Evolutionary conservation across 306 rosid genomes (phyloP).

Genomic region (Cyclanthera cordifolia): DNA sequence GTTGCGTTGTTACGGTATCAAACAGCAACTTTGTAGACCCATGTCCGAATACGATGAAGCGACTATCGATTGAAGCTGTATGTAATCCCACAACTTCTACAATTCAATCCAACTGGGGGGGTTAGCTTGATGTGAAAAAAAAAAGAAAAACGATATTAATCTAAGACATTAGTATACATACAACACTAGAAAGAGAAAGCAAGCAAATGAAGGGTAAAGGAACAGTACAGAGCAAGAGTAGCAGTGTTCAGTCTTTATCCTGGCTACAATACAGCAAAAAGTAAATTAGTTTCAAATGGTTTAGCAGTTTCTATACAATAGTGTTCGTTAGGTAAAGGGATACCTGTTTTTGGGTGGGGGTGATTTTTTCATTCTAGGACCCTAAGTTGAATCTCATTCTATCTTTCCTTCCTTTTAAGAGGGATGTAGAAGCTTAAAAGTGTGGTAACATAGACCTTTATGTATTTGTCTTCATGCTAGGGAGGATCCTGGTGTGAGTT

Average conservation of each 20-base stretch:
- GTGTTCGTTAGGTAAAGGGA: background rate
- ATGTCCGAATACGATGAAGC: constrained; percentile 85
- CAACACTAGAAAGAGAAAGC: background rate
- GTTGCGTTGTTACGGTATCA: constrained; percentile 73
- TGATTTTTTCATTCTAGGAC: background rate
- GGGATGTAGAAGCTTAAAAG: constrained; percentile 21
- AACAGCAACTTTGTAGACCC: constrained; percentile 85
- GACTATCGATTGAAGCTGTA: constrained; percentile 85
- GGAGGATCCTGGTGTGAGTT: constrained; percentile 53
- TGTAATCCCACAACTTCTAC: constrained; percentile 38
- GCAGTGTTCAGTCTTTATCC: constrained; percentile 7
- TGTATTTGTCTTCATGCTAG: constrained; percentile 32
- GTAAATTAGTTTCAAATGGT: constrained; percentile 1
- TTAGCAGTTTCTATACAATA: background rate
- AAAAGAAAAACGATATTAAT: background rate
- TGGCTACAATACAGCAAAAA: constrained; percentile 9
- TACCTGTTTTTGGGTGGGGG: constrained; percentile 3
- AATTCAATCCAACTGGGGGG: constrained; percentile 31
- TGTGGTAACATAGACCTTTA: constrained; percentile 4
- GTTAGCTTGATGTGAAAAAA: constrained; percentile 19
- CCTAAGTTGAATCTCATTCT: constrained; percentile 1
- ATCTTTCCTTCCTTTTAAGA: constrained; percentile 19
- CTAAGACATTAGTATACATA: constrained; percentile 2
- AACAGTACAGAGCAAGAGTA: background rate
- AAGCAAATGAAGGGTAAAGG: constrained; percentile 1